Conservation (phyloP, 805 yeast species). For the Gaillardinia entomophila region DNA sequence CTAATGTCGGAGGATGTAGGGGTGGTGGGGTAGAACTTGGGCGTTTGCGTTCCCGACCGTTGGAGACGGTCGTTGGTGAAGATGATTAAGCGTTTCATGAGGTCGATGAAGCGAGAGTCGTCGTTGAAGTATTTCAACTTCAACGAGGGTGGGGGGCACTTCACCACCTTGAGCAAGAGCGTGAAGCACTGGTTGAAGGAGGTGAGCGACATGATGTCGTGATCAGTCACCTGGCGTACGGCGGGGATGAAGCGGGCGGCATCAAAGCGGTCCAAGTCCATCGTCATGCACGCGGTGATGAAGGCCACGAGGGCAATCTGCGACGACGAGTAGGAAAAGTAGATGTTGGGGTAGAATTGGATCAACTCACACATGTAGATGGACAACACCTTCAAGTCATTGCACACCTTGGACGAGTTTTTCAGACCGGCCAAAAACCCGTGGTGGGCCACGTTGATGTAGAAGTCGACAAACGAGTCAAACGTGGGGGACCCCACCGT, state of each 20-base stretch:
- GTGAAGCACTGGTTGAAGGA: conserved; percentile 13
- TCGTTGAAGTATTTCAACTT: conserved; percentile 40
- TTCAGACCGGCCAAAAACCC: conserved; percentile 21
- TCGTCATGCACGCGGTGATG: conserved; percentile 33
- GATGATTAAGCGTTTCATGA: conserved; percentile 30
- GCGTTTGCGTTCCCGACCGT: conserved; percentile 25
- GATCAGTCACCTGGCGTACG: conserved; percentile 5
- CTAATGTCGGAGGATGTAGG: conserved; percentile 14
- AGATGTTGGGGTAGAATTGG: conserved; percentile 55
- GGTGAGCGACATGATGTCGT: neutral
- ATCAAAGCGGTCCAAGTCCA: conserved; percentile 21
- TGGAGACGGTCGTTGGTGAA: conserved; percentile 22
- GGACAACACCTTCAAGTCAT: conserved; percentile 51
- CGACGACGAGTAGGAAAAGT: conserved; percentile 52
- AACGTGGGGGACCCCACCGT: conserved; percentile 54
- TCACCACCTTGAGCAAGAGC: conserved; percentile 31
- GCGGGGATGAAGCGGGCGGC: conserved; percentile 12
- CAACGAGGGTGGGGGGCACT: conserved; percentile 42
- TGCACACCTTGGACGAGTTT: conserved; percentile 19
- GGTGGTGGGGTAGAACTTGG: conserved; percentile 18
- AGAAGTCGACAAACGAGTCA: conserved; percentile 58
- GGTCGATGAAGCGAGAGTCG: conserved; percentile 25
- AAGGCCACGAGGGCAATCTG: conserved; percentile 42
- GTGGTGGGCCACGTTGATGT: conserved; percentile 31
- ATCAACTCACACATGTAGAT: conserved; percentile 61